Evolutionary conservation across 352 stramenopile genomes (phyloP).

Genomic region (Pythium oligandrum): DNA sequence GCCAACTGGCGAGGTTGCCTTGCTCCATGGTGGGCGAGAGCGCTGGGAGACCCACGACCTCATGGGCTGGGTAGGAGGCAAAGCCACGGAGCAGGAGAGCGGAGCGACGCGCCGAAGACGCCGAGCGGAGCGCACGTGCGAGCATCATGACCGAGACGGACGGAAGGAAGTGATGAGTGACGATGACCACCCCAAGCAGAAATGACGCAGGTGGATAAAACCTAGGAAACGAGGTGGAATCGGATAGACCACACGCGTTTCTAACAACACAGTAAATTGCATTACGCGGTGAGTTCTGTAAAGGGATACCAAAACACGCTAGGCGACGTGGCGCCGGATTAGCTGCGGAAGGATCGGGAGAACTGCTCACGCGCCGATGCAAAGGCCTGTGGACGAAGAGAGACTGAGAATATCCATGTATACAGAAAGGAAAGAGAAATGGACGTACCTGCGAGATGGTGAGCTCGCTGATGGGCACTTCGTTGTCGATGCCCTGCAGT

Average conservation of each 20-base stretch:
- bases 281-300: background rate
- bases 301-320: slow-evolving; percentile 16
- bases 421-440: slow-evolving; percentile 1
- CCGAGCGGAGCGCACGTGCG: slow-evolving; percentile 49
- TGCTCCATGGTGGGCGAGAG: slow-evolving; percentile 98
- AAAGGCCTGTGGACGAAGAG: slow-evolving; percentile 45
- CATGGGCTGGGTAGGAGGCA: slow-evolving; percentile 69
- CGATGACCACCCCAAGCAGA: slow-evolving; percentile 5
- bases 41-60: slow-evolving; percentile 83
- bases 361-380: slow-evolving; percentile 84
- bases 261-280: no score
- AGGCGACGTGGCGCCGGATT: slow-evolving; percentile 4
- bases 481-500: slow-evolving; percentile 78
- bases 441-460: slow-evolving; percentile 72
- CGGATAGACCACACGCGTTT: no score
- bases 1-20: slow-evolving; percentile 95
- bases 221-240: background rate
- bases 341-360: slow-evolving; percentile 86
- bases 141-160: slow-evolving; percentile 36
- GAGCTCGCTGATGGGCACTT: slow-evolving; percentile 82
- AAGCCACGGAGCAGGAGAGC: slow-evolving; percentile 41
- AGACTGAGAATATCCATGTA: background rate
- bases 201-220: background rate
- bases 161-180: slow-evolving; percentile 8
- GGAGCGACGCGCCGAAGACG: slow-evolving; percentile 28